A percentile compares a stretch with the other conserved stretches of the same genome.
These are phyloP conservation scores for Quercus rubra DNA, from an alignment of 306 rosid species.

Conservation along the genomic window DNA sequence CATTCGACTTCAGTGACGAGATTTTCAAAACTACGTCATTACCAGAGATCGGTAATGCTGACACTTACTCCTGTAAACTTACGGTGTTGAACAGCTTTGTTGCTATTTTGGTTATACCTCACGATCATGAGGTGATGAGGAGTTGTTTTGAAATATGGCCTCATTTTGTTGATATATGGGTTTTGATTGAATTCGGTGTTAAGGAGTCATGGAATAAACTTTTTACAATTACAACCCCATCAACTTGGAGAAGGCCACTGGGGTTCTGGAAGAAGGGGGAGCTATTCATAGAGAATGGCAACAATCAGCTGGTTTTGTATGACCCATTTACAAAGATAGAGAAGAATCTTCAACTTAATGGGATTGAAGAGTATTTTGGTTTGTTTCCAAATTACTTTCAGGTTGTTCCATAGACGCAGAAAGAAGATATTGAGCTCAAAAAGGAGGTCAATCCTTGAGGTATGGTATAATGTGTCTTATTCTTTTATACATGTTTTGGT, in stretches of 20 bases:
- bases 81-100: too few species aligned
- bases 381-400: not conserved
- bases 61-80: too few species aligned
- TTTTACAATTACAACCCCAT: not conserved
- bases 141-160: too few species aligned
- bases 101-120: too few species aligned
- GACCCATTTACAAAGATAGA: not conserved
- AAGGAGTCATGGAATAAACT: not conserved
- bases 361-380: not conserved
- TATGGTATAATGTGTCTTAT: too few species aligned
- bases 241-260: not conserved
- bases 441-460: too few species aligned
- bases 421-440: too few species aligned
- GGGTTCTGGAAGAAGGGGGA: constrained; percentile 1
- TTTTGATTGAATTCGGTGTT: not conserved
- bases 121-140: too few species aligned
- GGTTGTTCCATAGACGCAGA: not conserved
- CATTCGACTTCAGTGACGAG: not conserved
- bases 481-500: too few species aligned
- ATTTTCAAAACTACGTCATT: not conserved
- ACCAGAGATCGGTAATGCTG: not conserved
- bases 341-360: not conserved
- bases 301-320: not conserved
- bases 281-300: not conserved
- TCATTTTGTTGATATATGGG: not conserved